Percentiles rank a stretch among this genome's conserved stretches.
Evolutionary conservation across 2,329 filamentous ascomycete genomes (phyloP).

Genomic region (Immersiporthe knoxdaviesiana): DNA sequence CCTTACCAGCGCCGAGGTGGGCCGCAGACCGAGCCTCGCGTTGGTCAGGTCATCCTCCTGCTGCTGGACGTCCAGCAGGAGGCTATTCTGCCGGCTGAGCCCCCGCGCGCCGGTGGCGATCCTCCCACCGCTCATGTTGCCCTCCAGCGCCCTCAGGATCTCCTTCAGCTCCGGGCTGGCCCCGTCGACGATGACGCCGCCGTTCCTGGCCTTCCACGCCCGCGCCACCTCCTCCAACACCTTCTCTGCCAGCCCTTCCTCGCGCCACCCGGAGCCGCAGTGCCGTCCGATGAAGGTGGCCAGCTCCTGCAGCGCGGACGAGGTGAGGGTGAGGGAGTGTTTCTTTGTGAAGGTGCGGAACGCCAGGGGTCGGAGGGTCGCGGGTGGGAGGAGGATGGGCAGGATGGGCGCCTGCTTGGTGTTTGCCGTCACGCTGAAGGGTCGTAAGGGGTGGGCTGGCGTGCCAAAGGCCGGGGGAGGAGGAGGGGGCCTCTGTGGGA

Average conservation of each 20-base stretch:
- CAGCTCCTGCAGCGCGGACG: constrained; percentile 80
- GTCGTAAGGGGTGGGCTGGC: constrained; percentile 76
- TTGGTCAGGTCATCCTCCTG: constrained; percentile 57
- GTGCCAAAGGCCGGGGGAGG: constrained; percentile 90
- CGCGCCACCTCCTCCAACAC: constrained; percentile 91
- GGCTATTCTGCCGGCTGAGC: constrained; percentile 65
- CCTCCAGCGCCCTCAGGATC: constrained; percentile 82
- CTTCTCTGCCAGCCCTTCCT: constrained; percentile 89
- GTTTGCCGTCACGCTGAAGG: constrained; percentile 57
- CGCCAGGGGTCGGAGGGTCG: constrained; percentile 84
- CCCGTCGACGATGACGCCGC: constrained; percentile 89
- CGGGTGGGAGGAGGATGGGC: constrained; percentile 85
- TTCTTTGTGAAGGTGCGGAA: constrained; percentile 98
- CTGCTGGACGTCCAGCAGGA: constrained; percentile 60
- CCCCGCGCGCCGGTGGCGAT: constrained; percentile 57
- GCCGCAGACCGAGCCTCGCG: constrained; percentile 60
- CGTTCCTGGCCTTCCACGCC: constrained; percentile 87
- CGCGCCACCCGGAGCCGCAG: constrained; percentile 94
- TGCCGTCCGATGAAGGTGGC: constrained; percentile 90
- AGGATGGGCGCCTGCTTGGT: constrained; percentile 66
- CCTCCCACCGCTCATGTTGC: constrained; percentile 85
- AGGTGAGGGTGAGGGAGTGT: constrained; percentile 89
- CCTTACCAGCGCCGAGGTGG: constrained; percentile 48
- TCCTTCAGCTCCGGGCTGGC: constrained; percentile 73
- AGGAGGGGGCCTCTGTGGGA: constrained; percentile 75